A percentile compares a stretch with the other conserved stretches of the same genome.
Conservation (phyloP, 2,329 filamentous ascomycete species). For the Ploettnerulaceae sp. region DNA sequence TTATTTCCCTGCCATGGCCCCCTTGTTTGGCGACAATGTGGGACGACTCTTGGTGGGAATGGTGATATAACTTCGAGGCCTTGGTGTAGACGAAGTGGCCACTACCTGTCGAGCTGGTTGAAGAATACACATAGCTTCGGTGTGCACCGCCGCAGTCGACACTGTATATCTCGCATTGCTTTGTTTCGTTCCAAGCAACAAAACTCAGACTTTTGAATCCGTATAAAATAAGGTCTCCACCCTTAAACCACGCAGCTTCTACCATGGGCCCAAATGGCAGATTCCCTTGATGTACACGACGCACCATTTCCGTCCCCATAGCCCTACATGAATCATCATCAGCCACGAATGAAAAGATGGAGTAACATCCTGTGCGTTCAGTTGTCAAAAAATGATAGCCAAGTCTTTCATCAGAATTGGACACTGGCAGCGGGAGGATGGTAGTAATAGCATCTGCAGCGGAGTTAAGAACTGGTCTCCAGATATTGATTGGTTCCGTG, state of each 20-base stretch:
- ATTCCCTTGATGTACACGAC: constrained; percentile 59
- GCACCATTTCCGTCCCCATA: constrained; percentile 2
- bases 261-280: constrained; percentile 72
- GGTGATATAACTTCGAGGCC: constrained; percentile 48
- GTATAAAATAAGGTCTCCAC: constrained; percentile 60
- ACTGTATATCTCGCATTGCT: constrained; percentile 61
- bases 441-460: constrained; percentile 61
- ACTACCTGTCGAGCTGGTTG: constrained; percentile 28
- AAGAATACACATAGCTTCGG: constrained; percentile 61
- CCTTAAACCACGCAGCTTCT: constrained; percentile 62
- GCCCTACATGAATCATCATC: constrained; percentile 10
- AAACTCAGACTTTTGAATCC: constrained; percentile 80
- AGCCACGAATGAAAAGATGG: constrained; percentile 46
- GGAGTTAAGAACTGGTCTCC: constrained; percentile 10
- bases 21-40: constrained; percentile 57
- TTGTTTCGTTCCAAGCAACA: constrained; percentile 73
- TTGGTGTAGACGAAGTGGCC: constrained; percentile 71
- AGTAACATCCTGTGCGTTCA: constrained; percentile 71
- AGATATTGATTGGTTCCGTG: constrained; percentile 13
- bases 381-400: constrained; percentile 59
- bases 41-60: constrained; percentile 37
- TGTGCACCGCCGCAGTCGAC: constrained; percentile 84
- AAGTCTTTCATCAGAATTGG: not conserved
- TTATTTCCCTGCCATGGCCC: constrained; percentile 84
- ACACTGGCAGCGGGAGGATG: constrained; percentile 46